A percentile compares a stretch with the other conserved stretches of the same genome.
These are phyloP conservation scores for Diaporthe amygdali DNA, from an alignment of 2,329 filamentous ascomycete species.

Conservation along the genomic window DNA sequence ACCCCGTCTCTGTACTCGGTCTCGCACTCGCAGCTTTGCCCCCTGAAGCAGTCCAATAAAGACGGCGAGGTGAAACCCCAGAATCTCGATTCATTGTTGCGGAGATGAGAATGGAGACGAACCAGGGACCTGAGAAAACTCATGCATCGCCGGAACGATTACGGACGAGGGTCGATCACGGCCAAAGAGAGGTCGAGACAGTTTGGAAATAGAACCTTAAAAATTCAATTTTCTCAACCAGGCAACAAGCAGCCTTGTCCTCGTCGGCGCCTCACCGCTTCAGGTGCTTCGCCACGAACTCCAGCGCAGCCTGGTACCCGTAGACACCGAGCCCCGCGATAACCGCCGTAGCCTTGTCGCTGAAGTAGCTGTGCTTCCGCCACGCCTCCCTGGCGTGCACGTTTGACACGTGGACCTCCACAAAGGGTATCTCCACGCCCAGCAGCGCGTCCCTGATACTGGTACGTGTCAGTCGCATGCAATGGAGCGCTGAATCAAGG, in stretches of 20 bases:
- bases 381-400: constrained; percentile 74
- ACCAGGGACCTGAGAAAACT: background rate
- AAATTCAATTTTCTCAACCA: too few species aligned
- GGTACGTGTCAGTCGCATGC: background rate
- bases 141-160: background rate
- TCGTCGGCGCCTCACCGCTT: constrained; percentile 33
- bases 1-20: background rate
- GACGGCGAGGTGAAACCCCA: background rate
- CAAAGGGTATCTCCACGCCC: constrained; percentile 72
- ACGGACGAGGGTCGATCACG: background rate
- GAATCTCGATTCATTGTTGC: background rate
- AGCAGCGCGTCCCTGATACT: constrained; percentile 72
- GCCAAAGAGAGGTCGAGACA: background rate
- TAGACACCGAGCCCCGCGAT: constrained; percentile 72
- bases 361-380: constrained; percentile 73
- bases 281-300: constrained; percentile 54
- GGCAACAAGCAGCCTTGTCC: background rate
- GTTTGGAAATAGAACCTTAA: background rate
- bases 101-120: background rate
- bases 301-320: constrained; percentile 66
- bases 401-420: constrained; percentile 80
- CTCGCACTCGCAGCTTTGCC: background rate
- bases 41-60: too few species aligned
- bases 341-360: constrained; percentile 76
- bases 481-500: background rate